Evolutionary conservation across 2,329 filamentous ascomycete genomes (phyloP).

Genomic region (Fusarium buharicum): DNA sequence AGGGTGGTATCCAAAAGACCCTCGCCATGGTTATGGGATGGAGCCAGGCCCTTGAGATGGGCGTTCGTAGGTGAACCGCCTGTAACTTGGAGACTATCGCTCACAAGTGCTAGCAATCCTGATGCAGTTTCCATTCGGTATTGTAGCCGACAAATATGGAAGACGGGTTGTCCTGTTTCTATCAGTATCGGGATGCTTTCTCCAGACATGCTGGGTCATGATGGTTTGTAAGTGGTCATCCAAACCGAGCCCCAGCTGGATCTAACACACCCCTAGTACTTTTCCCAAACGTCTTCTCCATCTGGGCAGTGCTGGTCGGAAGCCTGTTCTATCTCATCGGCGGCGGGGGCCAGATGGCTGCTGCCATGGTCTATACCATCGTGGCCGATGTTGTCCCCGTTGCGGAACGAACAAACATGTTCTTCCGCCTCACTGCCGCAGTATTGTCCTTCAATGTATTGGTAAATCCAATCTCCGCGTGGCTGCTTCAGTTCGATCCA

Average conservation of each 20-base stretch:
- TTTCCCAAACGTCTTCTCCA: slow-evolving; percentile 52
- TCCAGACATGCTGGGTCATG: slow-evolving; percentile 47
- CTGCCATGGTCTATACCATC: slow-evolving; percentile 59
- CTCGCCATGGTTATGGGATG: slow-evolving; percentile 64
- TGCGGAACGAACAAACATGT: slow-evolving; percentile 52
- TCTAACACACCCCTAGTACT: slow-evolving; percentile 46
- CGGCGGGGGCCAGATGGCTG: slow-evolving; percentile 52
- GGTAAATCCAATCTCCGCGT: slow-evolving; percentile 54
- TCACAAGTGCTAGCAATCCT: slow-evolving; percentile 50
- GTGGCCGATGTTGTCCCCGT: slow-evolving; percentile 57
- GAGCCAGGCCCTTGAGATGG: slow-evolving; percentile 56
- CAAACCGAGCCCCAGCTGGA: neutral
- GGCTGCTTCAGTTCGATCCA: slow-evolving; percentile 52
- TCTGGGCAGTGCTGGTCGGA: slow-evolving; percentile 53
- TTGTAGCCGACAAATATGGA: slow-evolving; percentile 60
- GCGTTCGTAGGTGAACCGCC: slow-evolving; percentile 53
- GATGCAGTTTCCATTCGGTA: slow-evolving; percentile 58
- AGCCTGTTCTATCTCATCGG: slow-evolving; percentile 54
- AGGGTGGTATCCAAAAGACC: slow-evolving; percentile 59
- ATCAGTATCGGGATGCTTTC: slow-evolving; percentile 47
- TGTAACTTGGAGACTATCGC: neutral
- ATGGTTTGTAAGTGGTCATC: slow-evolving; percentile 46
- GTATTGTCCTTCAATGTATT: slow-evolving; percentile 54
- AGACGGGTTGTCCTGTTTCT: slow-evolving; percentile 55
- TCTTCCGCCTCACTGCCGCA: slow-evolving; percentile 54